Evolutionary conservation across 768 basidiomycete genomes (phyloP).

Genomic region (Calocybe cyanea): DNA sequence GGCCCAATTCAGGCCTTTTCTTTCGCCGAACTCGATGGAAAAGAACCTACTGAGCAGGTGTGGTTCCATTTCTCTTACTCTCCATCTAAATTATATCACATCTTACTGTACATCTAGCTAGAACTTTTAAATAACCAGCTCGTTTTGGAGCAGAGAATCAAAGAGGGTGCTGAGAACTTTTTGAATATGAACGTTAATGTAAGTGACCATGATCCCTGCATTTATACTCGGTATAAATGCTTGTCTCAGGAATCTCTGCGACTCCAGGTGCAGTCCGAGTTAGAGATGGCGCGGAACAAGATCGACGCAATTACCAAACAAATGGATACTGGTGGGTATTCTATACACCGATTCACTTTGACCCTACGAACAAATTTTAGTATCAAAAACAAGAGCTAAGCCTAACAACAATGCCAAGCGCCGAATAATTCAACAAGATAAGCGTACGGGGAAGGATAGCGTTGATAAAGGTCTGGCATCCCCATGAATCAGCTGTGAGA

Average conservation of each 20-base stretch:
- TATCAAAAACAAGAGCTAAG: conserved; percentile 24
- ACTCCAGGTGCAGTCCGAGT: conserved; percentile 68
- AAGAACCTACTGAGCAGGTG: conserved; percentile 43
- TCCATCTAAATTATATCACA: not conserved
- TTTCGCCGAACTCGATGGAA: conserved; percentile 44
- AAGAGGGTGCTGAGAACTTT: conserved; percentile 90
- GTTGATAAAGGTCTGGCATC: conserved; percentile 38
- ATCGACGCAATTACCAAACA: conserved; percentile 63
- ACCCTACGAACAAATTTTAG: conserved; percentile 19
- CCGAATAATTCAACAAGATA: conserved; percentile 15
- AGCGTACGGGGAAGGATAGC: conserved; percentile 14
- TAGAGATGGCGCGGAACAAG: conserved; percentile 70
- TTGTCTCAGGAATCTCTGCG: conserved; percentile 55
- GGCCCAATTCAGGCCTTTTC: conserved; percentile 24
- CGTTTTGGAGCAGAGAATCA: conserved; percentile 75
- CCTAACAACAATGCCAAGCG: conserved; percentile 19
- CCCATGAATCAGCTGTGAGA: not conserved
- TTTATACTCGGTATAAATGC: not conserved
- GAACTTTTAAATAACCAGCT: conserved; percentile 65
- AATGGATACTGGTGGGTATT: conserved; percentile 49
- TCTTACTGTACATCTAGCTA: conserved; percentile 39
- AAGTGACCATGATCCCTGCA: conserved; percentile 10
- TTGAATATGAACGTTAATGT: conserved; percentile 64
- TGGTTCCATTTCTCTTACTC: conserved; percentile 3
- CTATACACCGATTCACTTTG: not conserved